Evolutionary conservation across 257 asterid species (phyloP).

Genomic region (Solanum medicagineum): DNA sequence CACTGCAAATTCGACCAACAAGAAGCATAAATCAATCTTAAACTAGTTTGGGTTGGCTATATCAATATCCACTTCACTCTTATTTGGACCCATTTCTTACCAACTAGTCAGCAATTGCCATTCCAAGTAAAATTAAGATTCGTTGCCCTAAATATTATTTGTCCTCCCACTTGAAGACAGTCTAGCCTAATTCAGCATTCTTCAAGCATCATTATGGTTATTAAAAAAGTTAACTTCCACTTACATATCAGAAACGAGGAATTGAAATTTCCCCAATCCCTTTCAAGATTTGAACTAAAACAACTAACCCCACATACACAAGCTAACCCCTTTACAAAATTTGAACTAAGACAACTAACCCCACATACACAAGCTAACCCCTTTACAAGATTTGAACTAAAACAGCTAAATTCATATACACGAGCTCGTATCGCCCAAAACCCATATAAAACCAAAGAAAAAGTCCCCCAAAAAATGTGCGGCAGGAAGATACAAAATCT

Average conservation of each 20-base stretch:
- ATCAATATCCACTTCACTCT: neutral
- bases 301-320: neutral
- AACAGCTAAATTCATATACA: neutral
- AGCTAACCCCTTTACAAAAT: neutral
- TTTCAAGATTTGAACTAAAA: neutral
- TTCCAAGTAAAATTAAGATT: neutral
- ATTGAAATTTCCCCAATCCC: neutral
- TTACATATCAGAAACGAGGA: neutral
- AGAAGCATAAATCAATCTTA: neutral
- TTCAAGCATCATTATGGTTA: neutral
- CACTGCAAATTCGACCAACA: neutral
- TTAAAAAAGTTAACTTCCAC: neutral
- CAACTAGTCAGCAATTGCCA: neutral
- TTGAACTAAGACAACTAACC: neutral
- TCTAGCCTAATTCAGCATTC: neutral
- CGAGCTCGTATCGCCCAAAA: neutral
- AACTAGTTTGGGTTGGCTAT: neutral
- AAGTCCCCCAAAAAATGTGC: neutral
- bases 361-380: neutral
- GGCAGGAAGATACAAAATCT: neutral
- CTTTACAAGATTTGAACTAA: neutral
- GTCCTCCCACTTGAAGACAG: neutral
- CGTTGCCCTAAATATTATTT: neutral
- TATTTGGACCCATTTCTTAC: neutral
- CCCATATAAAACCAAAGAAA: neutral